phyloP scores from a whole-genome alignment of 1,284 basidiomycete species.

The Puccinia hordei region DNA sequence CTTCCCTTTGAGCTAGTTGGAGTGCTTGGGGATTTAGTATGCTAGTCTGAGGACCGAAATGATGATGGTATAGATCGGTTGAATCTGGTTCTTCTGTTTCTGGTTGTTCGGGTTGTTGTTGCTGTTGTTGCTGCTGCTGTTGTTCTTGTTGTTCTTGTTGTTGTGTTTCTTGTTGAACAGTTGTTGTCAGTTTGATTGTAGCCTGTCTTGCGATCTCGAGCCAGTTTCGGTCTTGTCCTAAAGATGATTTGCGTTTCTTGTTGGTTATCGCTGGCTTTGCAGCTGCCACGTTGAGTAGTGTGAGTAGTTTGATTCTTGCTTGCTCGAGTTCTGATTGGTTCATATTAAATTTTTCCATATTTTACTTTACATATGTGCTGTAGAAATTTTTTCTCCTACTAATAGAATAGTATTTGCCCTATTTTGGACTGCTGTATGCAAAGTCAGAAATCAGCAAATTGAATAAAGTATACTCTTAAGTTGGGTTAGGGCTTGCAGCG shows the following conservation, averaged over 20 bases:
- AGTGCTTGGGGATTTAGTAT: background rate
- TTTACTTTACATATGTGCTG: too few relatives aligned
- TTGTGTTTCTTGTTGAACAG: background rate
- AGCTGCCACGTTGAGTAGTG: constrained; percentile 89
- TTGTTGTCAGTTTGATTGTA: constrained; percentile 14
- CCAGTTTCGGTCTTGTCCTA: constrained; percentile 9
- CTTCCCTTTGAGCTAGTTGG: background rate
- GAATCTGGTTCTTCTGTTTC: background rate
- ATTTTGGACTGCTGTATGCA: too few relatives aligned
- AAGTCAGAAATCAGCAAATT: background rate
- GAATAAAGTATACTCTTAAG: background rate
- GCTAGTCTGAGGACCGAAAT: constrained; percentile 24
- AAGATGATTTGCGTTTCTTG: constrained; percentile 61
- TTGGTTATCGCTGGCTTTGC: constrained; percentile 64
- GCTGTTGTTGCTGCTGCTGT: background rate
- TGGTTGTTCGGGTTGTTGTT: constrained; percentile 14
- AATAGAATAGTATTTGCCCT: too few relatives aligned
- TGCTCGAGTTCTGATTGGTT: background rate
- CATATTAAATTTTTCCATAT: too few relatives aligned
- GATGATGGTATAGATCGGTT: constrained; percentile 6
- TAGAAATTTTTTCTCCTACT: too few relatives aligned
- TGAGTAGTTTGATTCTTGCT: constrained; percentile 69
- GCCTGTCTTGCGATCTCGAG: background rate
- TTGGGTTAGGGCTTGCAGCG: background rate
- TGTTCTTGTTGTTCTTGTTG: background rate